Evolutionary conservation across 2,329 filamentous ascomycete species (phyloP).

Genomic region (Diaporthe citri): DNA sequence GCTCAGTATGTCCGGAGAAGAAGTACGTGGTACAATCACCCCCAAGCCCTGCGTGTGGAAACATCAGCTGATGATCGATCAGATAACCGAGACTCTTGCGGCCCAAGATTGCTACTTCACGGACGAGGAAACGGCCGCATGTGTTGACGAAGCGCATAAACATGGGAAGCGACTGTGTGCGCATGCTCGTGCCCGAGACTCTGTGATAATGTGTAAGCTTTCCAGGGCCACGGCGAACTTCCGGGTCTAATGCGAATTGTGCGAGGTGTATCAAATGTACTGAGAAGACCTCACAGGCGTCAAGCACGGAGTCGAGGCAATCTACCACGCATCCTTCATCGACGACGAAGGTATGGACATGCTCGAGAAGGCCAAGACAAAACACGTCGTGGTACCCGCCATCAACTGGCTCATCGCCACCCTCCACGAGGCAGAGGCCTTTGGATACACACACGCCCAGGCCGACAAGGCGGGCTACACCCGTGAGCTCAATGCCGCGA

Average conservation of each 20-base stretch:
- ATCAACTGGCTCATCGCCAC: constrained; percentile 59
- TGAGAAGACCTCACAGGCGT: constrained; percentile 38
- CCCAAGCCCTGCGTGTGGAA: neutral
- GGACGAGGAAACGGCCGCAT: constrained; percentile 59
- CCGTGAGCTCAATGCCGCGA: constrained; percentile 55
- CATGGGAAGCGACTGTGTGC: constrained; percentile 56
- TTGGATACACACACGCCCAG: constrained; percentile 56
- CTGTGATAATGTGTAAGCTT: constrained; percentile 54
- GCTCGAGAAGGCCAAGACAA: constrained; percentile 54
- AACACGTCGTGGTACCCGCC: constrained; percentile 56
- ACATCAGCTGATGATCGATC: constrained; percentile 20
- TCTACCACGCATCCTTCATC: constrained; percentile 60
- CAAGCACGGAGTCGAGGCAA: constrained; percentile 59
- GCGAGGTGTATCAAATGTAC: neutral
- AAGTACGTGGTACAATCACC: neutral
- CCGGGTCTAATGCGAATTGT: too few species aligned
- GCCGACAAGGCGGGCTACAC: constrained; percentile 59
- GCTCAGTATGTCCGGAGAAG: constrained; percentile 54
- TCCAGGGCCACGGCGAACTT: fast-evolving
- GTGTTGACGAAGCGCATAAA: constrained; percentile 60
- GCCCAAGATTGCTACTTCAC: constrained; percentile 61
- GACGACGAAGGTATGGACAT: constrained; percentile 57
- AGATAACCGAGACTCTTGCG: constrained; percentile 46
- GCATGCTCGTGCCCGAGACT: constrained; percentile 59
- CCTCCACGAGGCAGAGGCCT: constrained; percentile 46